Conservation (phyloP, 2,329 filamentous ascomycete genomes). For the Fusarium sp. region DNA sequence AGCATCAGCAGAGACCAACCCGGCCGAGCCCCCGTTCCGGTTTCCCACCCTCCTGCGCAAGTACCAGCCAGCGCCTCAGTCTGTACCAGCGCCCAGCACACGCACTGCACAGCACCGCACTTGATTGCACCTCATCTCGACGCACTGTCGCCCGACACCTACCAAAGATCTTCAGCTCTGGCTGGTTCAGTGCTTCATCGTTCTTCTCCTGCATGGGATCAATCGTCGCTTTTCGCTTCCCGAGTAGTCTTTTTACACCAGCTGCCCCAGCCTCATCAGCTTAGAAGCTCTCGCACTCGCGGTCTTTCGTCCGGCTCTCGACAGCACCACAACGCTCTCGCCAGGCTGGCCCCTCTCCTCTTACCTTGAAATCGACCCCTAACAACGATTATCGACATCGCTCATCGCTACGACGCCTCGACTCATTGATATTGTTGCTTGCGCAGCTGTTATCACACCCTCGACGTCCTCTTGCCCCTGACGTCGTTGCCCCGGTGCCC, state of each 20-base stretch:
- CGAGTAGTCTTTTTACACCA: slow-evolving; percentile 24
- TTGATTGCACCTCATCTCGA: slow-evolving; percentile 17
- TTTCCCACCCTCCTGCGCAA: slow-evolving; percentile 34
- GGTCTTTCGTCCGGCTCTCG: slow-evolving; percentile 30
- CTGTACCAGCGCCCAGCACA: slow-evolving; percentile 31
- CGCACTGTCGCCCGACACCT: slow-evolving; percentile 33
- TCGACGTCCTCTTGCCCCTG: slow-evolving; percentile 42
- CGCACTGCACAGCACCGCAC: slow-evolving; percentile 18
- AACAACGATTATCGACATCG: slow-evolving; percentile 24
- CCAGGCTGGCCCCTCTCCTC: slow-evolving; percentile 36
- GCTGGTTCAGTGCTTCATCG: slow-evolving; percentile 45
- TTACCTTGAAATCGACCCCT: slow-evolving; percentile 16
- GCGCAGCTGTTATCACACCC: slow-evolving; percentile 31
- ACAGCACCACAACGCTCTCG: slow-evolving; percentile 32
- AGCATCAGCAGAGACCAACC: slow-evolving; percentile 35
- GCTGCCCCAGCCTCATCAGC: slow-evolving; percentile 27
- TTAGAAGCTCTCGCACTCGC: slow-evolving; percentile 26
- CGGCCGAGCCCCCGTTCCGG: slow-evolving; percentile 18
- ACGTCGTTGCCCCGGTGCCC: slow-evolving; percentile 47
- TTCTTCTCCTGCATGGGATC: slow-evolving; percentile 34
- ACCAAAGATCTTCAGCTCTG: slow-evolving; percentile 41
- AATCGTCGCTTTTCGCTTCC: slow-evolving; percentile 29
- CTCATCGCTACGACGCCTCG: slow-evolving; percentile 30
- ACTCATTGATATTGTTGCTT: slow-evolving; percentile 25
- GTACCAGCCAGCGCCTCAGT: slow-evolving; percentile 34